These are phyloP conservation scores for Exophiala dermatitidis DNA, from an alignment of 2,329 filamentous ascomycete species.

Conservation along the genomic window DNA sequence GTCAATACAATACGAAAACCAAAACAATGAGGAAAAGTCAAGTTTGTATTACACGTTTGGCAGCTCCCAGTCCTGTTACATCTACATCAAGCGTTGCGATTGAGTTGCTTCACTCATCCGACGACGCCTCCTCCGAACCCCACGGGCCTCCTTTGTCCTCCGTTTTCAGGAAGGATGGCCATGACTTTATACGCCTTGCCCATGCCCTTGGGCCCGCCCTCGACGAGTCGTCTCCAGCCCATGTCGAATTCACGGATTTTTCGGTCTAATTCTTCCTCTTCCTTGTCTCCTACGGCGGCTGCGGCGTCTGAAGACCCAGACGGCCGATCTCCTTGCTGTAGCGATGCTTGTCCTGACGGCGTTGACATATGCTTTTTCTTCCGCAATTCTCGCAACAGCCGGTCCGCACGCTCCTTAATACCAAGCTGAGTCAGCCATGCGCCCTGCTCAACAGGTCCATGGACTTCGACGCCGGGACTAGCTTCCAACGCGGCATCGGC, in stretches of 20 bases:
- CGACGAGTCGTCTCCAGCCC: conserved; percentile 76
- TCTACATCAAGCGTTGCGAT: background rate
- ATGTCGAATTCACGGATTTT: conserved; percentile 58
- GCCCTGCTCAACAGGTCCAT: conserved; percentile 83
- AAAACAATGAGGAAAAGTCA: too few species aligned
- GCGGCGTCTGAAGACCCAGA: too few species aligned
- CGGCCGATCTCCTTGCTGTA: background rate
- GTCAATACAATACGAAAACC: too few species aligned
- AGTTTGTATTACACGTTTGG: too few species aligned
- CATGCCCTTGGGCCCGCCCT: conserved; percentile 77
- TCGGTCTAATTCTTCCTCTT: conserved; percentile 46
- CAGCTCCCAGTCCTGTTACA: too few species aligned
- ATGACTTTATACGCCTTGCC: conserved; percentile 90
- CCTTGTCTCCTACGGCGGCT: too few species aligned
- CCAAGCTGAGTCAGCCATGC: conserved; percentile 75
- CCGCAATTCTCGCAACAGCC: conserved; percentile 49
- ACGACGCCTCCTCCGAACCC: conserved; percentile 71
- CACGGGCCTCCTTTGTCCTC: conserved; percentile 66
- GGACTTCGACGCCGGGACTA: conserved; percentile 76
- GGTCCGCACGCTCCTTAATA: conserved; percentile 66
- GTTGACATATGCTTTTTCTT: conserved; percentile 20
- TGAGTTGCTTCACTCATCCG: conserved; percentile 1
- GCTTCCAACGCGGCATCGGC: conserved; percentile 73
- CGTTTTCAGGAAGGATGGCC: conserved; percentile 78
- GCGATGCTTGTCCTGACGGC: background rate